These are phyloP conservation scores for Zygoascus flipseniorum DNA, from an alignment of 805 yeast genomes.

Conservation along the genomic window DNA sequence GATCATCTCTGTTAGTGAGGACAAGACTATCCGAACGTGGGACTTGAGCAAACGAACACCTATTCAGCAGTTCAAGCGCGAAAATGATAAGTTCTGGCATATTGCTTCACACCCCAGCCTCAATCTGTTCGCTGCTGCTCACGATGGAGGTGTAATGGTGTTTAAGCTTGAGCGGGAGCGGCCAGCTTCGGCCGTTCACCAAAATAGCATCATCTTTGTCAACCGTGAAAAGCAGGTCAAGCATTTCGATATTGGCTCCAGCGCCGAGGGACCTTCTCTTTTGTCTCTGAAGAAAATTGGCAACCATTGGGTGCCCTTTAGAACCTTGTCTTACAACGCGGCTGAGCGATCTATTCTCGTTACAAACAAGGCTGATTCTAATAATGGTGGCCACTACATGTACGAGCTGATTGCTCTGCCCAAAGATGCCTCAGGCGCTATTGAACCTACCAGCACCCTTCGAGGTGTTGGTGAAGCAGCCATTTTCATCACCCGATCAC, in stretches of 20 bases:
- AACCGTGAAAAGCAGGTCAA: conserved; percentile 84
- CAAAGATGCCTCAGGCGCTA: conserved; percentile 84
- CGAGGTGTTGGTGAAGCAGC: conserved; percentile 82
- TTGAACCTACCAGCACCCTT: conserved; percentile 75
- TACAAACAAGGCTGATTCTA: conserved; percentile 50
- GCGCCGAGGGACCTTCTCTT: conserved; percentile 52
- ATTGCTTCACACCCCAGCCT: conserved; percentile 81
- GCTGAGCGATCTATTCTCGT: conserved; percentile 81
- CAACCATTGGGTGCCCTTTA: conserved; percentile 75
- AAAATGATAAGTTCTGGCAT: conserved; percentile 90
- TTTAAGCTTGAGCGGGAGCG: conserved; percentile 96
- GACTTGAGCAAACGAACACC: conserved; percentile 90
- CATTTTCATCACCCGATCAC: conserved; percentile 85
- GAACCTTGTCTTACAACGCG: conserved; percentile 83
- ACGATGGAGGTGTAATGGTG: conserved; percentile 96
- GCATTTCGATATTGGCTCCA: conserved; percentile 57
- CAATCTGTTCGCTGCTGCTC: conserved; percentile 92
- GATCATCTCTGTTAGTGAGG: conserved; percentile 90
- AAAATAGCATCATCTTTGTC: conserved; percentile 65
- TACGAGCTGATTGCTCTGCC: conserved; percentile 76
- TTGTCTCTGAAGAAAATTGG: conserved; percentile 79
- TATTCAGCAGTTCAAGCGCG: conserved; percentile 89
- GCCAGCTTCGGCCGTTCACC: conserved; percentile 74
- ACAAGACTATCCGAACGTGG: conserved; percentile 94
- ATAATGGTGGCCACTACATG: conserved; percentile 38